phyloP scores from a whole-genome alignment of 352 stramenopile species.

The Pythium plurisporium region DNA sequence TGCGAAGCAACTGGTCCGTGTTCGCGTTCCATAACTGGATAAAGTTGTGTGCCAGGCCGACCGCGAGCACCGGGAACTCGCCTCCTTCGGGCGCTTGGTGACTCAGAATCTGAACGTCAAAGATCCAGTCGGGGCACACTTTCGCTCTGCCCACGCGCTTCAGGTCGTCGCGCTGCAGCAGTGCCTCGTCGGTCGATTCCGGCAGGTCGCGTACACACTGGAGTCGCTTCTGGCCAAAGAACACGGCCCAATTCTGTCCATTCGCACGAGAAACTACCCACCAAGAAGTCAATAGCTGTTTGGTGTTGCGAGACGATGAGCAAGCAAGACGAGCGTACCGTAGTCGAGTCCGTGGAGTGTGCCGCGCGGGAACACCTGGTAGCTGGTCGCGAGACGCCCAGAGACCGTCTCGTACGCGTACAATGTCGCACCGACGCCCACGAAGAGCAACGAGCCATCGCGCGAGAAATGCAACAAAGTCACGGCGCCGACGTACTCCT shows the following conservation, averaged over 20 bases:
- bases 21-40: constrained; percentile 71
- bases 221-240: constrained; percentile 81
- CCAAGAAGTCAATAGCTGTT: not conserved
- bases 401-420: constrained; percentile 58
- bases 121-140: constrained; percentile 81
- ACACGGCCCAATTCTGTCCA: constrained; percentile 33
- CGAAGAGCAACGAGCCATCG: constrained; percentile 67
- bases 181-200: constrained; percentile 26
- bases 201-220: constrained; percentile 49
- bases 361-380: constrained; percentile 49
- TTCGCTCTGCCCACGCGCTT: constrained; percentile 40
- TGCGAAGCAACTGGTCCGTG: constrained; percentile 38
- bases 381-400: constrained; percentile 38
- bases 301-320: not conserved
- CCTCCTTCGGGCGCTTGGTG: constrained; percentile 2
- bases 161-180: constrained; percentile 15
- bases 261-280: constrained; percentile 3
- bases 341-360: constrained; percentile 76
- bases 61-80: constrained; percentile 34
- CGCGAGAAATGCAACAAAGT: constrained; percentile 73
- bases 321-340: constrained; percentile 8
- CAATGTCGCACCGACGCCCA: constrained; percentile 56
- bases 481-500: constrained; percentile 78
- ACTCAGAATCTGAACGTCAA: constrained; percentile 67
- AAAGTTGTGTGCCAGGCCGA: constrained; percentile 84